Conservation (phyloP, 1,284 basidiomycete genomes). For the Psilocybe mexicana region DNA sequence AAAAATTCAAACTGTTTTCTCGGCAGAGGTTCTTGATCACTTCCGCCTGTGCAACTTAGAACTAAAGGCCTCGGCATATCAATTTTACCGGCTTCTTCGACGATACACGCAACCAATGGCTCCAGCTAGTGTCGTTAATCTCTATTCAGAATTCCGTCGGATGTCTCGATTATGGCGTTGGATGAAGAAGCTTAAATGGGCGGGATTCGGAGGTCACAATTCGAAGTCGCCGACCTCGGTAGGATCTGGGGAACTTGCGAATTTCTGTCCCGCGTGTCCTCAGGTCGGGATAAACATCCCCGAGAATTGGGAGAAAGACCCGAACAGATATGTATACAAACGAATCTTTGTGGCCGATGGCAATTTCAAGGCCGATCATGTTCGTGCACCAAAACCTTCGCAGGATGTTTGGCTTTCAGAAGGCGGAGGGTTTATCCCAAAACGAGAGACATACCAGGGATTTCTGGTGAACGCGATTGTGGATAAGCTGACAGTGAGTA, state of each 20-base stretch:
- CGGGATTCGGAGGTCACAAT: not conserved
- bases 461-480: constrained; percentile 12
- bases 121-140: constrained; percentile 1
- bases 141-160: constrained; percentile 8
- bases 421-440: constrained; percentile 17
- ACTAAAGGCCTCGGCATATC: constrained; percentile 11
- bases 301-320: constrained; percentile 12
- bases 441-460: constrained; percentile 2
- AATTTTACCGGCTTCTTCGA: constrained; percentile 8
- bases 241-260: constrained; percentile 1
- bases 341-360: constrained; percentile 17
- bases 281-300: constrained; percentile 3
- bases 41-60: constrained; percentile 14
- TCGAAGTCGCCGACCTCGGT: not conserved
- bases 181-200: constrained; percentile 17
- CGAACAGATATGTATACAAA: constrained; percentile 12
- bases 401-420: constrained; percentile 18
- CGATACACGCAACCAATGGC: constrained; percentile 4
- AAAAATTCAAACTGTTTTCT: constrained; percentile 8
- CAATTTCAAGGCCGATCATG: constrained; percentile 24
- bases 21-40: constrained; percentile 4
- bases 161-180: constrained; percentile 15
- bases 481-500: constrained; percentile 5
- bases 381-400: constrained; percentile 6
- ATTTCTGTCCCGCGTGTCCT: constrained; percentile 20